phyloP scores from a whole-genome alignment of 2,329 filamentous ascomycete species.

The Cytospora schulzeri region DNA sequence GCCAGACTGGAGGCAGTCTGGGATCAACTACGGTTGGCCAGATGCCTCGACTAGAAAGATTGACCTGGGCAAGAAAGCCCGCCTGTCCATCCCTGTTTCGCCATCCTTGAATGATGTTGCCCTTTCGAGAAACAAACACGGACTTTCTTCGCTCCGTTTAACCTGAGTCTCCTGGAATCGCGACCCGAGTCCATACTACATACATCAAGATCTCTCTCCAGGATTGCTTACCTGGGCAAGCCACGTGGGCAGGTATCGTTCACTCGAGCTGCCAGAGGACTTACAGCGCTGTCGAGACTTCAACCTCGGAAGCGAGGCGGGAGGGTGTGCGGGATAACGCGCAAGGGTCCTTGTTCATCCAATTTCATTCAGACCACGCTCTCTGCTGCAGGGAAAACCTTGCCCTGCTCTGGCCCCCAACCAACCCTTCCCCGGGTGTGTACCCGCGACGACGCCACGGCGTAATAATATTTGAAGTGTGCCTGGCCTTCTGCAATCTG shows the following conservation, averaged over 20 bases:
- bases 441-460: background rate
- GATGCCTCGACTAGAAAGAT: background rate
- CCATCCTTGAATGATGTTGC: constrained; percentile 16
- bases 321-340: too few relatives aligned
- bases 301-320: too few relatives aligned
- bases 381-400: background rate
- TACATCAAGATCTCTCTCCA: too few relatives aligned
- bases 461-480: background rate
- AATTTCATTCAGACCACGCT: background rate
- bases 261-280: background rate
- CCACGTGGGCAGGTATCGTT: background rate
- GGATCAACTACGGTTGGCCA: constrained; percentile 9
- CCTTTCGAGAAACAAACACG: constrained; percentile 10
- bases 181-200: too few relatives aligned
- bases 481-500: background rate
- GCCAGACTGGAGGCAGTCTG: constrained; percentile 11
- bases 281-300: too few relatives aligned
- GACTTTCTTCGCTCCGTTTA: background rate
- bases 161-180: background rate
- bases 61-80: too few relatives aligned
- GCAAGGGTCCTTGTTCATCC: background rate
- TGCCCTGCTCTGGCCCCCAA: background rate
- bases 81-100: background rate
- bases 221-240: too few relatives aligned
- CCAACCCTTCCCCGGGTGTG: background rate